These are phyloP conservation scores for Sarcomyxa edulis DNA, from an alignment of 768 basidiomycete genomes.

Conservation along the genomic window DNA sequence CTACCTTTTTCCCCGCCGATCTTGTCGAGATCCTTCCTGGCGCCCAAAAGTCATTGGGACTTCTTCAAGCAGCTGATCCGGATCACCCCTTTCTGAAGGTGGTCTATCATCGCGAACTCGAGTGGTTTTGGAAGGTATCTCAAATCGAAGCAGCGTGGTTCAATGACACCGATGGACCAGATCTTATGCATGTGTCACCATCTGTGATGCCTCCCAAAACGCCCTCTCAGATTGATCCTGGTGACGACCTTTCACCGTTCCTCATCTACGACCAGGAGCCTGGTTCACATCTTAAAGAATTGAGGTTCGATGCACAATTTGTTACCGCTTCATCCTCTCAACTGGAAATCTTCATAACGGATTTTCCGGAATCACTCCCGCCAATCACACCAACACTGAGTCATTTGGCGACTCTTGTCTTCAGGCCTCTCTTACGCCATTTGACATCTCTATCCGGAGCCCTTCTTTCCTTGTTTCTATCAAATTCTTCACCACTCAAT, in stretches of 20 bases:
- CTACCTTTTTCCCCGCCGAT: conserved; percentile 54
- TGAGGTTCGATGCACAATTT: conserved; percentile 19
- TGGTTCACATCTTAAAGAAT: conserved; percentile 24
- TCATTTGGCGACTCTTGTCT: conserved; percentile 57
- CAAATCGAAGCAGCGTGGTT: conserved; percentile 49
- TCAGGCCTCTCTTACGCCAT: conserved; percentile 56
- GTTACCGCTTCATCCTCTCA: conserved; percentile 19
- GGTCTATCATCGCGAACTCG: conserved; percentile 21
- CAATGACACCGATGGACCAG: conserved; percentile 7
- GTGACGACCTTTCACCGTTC: conserved; percentile 37
- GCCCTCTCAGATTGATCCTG: conserved; percentile 1
- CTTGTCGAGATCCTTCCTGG: conserved; percentile 51
- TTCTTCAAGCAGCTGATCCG: conserved; percentile 61
- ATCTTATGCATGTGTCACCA: conserved; percentile 1
- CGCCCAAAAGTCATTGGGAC: conserved; percentile 63
- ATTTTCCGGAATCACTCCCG: conserved; percentile 58
- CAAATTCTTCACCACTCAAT: conserved; percentile 58
- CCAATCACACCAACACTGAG: conserved; percentile 58
- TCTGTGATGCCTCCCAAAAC: conserved; percentile 1
- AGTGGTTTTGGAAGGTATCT: conserved; percentile 62
- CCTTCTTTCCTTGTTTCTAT: conserved; percentile 63
- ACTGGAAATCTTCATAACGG: conserved; percentile 44
- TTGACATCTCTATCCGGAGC: conserved; percentile 61
- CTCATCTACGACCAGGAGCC: conserved; percentile 65
- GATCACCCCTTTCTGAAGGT: conserved; percentile 51